phyloP scores from a whole-genome alignment of 1,284 basidiomycete genomes.

The Rhodofomes roseus region DNA sequence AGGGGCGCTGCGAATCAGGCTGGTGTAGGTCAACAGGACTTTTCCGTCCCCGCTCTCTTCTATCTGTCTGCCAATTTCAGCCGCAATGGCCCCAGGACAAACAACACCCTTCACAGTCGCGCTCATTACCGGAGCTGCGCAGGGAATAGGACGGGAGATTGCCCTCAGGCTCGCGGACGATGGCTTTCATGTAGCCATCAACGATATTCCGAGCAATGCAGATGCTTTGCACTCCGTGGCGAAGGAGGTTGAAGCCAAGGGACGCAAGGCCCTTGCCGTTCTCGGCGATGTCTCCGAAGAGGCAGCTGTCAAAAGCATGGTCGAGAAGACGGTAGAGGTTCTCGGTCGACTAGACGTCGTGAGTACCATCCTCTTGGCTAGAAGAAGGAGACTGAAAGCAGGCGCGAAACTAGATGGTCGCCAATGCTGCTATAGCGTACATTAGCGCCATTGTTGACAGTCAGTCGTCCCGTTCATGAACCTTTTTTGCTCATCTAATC shows the following conservation, averaged over 20 bases:
- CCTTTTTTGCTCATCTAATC: neutral
- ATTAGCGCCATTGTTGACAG: slow-evolving; percentile 16
- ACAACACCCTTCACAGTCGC: slow-evolving; percentile 11
- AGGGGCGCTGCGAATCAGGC: neutral
- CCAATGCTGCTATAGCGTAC: slow-evolving; percentile 21
- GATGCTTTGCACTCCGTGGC: slow-evolving; percentile 22
- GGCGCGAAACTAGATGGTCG: slow-evolving; percentile 21
- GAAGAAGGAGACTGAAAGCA: neutral
- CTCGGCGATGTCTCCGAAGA: slow-evolving; percentile 33
- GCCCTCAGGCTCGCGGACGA: slow-evolving; percentile 36
- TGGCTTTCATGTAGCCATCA: slow-evolving; percentile 35
- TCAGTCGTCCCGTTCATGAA: slow-evolving; percentile 6
- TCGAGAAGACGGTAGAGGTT: slow-evolving; percentile 16
- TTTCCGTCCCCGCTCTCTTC: neutral
- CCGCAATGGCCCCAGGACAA: neutral
- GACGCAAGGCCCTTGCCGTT: slow-evolving; percentile 23
- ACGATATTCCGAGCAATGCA: slow-evolving; percentile 28
- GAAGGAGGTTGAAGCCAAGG: slow-evolving; percentile 24
- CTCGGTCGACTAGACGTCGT: slow-evolving; percentile 9
- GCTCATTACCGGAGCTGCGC: slow-evolving; percentile 32
- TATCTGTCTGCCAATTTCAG: neutral
- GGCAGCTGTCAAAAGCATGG: slow-evolving; percentile 31
- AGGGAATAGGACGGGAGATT: slow-evolving; percentile 37
- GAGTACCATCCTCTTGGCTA: neutral
- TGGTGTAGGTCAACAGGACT: neutral